A percentile compares a stretch with the other conserved stretches of the same genome.
phyloP scores from a whole-genome alignment of 441 rosid genomes.

The Flueggea neowawraea region DNA sequence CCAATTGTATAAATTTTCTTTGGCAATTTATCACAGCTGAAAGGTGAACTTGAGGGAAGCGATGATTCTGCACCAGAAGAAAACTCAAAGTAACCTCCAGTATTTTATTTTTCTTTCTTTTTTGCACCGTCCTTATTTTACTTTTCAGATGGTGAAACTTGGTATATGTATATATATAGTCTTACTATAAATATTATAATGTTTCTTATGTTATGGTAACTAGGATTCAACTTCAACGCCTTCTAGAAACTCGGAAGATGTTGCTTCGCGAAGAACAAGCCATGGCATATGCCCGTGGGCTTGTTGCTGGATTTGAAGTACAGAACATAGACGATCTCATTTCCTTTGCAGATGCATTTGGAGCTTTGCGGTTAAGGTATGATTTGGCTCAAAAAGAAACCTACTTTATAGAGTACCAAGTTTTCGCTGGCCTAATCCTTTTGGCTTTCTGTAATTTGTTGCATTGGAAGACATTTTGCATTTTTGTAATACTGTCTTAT shows the following conservation, averaged over 20 bases:
- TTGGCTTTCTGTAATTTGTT: not conserved
- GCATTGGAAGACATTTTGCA: not conserved
- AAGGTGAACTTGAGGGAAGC: constrained; percentile 33
- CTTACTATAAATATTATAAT: constrained; percentile 5
- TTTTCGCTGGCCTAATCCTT: not conserved
- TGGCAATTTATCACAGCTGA: constrained; percentile 23
- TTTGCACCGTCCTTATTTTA: not conserved
- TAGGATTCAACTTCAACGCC: constrained; percentile 74
- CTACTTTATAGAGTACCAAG: too few species aligned
- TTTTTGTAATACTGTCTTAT: not conserved
- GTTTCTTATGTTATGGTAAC: constrained; percentile 10
- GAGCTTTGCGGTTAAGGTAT: constrained; percentile 74
- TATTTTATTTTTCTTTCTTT: not conserved
- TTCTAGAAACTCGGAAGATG: constrained; percentile 61
- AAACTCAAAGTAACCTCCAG: constrained; percentile 57
- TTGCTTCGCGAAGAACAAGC: constrained; percentile 80
- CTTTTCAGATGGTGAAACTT: too few species aligned
- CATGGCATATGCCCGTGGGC: constrained; percentile 81
- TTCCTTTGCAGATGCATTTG: constrained; percentile 67
- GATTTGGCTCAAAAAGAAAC: not conserved
- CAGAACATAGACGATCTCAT: constrained; percentile 69
- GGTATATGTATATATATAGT: not conserved
- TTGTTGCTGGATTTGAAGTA: constrained; percentile 74
- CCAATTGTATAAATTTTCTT: constrained; percentile 9
- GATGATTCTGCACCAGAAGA: constrained; percentile 41